phyloP scores from a whole-genome alignment of 257 asterid species.

The Penstemon barbatus region DNA sequence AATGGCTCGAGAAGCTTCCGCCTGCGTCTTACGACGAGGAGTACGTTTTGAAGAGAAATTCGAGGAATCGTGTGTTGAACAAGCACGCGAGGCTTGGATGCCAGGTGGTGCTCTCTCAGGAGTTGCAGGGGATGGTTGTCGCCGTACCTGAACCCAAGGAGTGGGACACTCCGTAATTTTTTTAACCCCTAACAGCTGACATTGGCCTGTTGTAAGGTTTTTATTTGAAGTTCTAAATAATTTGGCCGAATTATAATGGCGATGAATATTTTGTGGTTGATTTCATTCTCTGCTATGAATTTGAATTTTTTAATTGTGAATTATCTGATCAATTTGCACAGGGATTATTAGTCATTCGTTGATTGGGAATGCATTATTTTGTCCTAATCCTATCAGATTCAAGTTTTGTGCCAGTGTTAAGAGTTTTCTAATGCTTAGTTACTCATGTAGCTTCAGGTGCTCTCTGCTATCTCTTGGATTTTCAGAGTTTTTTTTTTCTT shows the following conservation, averaged over 20 bases:
- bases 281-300: conserved; percentile 16
- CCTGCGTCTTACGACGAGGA: conserved; percentile 57
- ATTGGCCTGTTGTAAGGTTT: conserved; percentile 26
- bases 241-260: conserved; percentile 25
- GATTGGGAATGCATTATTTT: conserved; percentile 5
- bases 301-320: conserved; percentile 16
- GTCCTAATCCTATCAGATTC: background rate
- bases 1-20: conserved; percentile 95
- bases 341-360: background rate
- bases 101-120: conserved; percentile 49
- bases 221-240: conserved; percentile 33
- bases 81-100: conserved; percentile 65
- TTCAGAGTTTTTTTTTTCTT: background rate
- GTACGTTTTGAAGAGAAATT: conserved; percentile 57
- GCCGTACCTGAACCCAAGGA: conserved; percentile 56
- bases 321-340: background rate
- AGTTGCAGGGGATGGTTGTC: conserved; percentile 62
- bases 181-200: conserved; percentile 30
- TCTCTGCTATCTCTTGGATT: too few species aligned
- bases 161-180: conserved; percentile 51
- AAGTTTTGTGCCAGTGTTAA: background rate
- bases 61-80: conserved; percentile 51
- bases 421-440: conserved; percentile 7
- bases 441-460: background rate
- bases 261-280: background rate